A percentile compares a stretch with the other conserved stretches of the same genome.
These are phyloP conservation scores for Chlamydomonas urium DNA, from an alignment of 139 green algal species.

Conservation along the genomic window DNA sequence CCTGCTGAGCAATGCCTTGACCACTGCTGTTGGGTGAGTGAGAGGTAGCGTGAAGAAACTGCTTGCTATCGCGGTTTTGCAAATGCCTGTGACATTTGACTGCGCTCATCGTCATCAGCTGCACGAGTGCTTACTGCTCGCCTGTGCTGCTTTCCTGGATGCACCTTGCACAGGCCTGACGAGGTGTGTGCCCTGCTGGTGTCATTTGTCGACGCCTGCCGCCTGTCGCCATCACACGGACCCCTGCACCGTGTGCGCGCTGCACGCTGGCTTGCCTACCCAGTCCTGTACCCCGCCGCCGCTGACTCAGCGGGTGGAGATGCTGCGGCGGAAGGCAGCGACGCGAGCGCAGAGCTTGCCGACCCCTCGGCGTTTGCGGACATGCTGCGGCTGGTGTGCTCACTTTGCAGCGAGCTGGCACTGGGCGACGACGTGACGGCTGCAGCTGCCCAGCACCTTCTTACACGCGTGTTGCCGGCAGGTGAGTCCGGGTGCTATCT, in stretches of 20 bases:
- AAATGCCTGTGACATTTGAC: too few relatives aligned
- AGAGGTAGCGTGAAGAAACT: too few relatives aligned
- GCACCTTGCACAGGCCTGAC: slow-evolving; percentile 20
- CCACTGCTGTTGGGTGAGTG: too few relatives aligned
- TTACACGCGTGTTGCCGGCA: not conserved
- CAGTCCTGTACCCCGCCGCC: slow-evolving; percentile 3
- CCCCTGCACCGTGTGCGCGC: slow-evolving; percentile 20
- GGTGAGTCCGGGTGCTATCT: too few relatives aligned
- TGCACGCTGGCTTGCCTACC: slow-evolving; percentile 28
- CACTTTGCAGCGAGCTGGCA: slow-evolving; percentile 29
- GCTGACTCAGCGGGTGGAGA: not conserved
- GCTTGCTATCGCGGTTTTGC: too few relatives aligned
- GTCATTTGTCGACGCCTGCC: slow-evolving; percentile 19
- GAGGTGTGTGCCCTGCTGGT: slow-evolving; percentile 29
- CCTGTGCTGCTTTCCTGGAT: too few relatives aligned
- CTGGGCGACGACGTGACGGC: slow-evolving; percentile 12
- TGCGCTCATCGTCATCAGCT: too few relatives aligned
- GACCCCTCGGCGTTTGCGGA: slow-evolving; percentile 18
- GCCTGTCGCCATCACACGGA: slow-evolving; percentile 12
- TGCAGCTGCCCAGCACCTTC: not conserved
- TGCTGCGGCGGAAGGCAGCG: not conserved
- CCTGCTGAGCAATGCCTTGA: too few relatives aligned
- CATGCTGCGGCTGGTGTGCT: slow-evolving; percentile 15
- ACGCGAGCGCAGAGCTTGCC: not conserved
- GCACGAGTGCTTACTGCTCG: too few relatives aligned